These are phyloP conservation scores for Azolla pinnata DNA, from an alignment of 75 land plant species.

Conservation along the genomic window DNA sequence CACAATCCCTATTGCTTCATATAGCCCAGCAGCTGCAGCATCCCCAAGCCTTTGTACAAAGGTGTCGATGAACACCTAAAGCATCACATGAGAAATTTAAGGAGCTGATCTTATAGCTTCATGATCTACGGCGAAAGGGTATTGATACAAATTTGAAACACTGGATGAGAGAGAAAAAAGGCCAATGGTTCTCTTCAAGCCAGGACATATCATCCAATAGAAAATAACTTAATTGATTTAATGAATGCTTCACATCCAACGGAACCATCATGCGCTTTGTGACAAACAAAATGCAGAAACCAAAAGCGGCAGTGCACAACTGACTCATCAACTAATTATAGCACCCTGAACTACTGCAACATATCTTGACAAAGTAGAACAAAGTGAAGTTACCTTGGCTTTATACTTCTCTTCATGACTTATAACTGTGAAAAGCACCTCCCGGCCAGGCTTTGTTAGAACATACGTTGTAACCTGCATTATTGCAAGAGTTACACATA, in stretches of 20 bases:
- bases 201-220: too few relatives aligned
- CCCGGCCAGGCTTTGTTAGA: conserved; percentile 78
- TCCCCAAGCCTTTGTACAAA: conserved; percentile 90
- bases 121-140: not conserved
- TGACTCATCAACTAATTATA: not conserved
- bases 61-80: conserved; percentile 85
- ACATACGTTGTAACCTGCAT: conserved; percentile 74
- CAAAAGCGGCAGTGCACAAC: not conserved
- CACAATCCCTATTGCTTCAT: conserved; percentile 49
- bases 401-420: conserved; percentile 84
- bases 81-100: conserved; percentile 1
- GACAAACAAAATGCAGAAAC: too few relatives aligned
- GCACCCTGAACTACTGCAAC: not conserved
- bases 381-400: conserved; percentile 51
- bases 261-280: too few relatives aligned
- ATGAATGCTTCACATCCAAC: too few relatives aligned
- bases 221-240: too few relatives aligned
- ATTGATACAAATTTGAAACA: not conserved
- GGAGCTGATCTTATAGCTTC: not conserved
- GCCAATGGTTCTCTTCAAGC: too few relatives aligned
- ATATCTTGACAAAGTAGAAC: not conserved
- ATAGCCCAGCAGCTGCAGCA: conserved; percentile 89
- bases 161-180: too few relatives aligned
- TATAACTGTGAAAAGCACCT: conserved; percentile 81
- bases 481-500: not conserved